phyloP scores from a whole-genome alignment of 2,329 filamentous ascomycete species.

The Penicillium sp. region DNA sequence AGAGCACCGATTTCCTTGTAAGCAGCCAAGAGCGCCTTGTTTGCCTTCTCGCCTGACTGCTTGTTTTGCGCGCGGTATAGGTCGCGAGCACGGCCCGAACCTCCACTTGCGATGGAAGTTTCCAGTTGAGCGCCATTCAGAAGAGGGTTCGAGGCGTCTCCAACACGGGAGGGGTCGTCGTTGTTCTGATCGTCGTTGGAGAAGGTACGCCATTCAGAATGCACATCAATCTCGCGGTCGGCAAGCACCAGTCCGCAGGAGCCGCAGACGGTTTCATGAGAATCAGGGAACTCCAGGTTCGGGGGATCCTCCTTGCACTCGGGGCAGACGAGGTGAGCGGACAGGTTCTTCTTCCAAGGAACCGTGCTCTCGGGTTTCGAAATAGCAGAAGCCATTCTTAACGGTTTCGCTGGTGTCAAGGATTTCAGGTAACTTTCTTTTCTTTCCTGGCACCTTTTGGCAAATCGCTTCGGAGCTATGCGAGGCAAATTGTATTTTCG shows the following conservation, averaged over 20 bases:
- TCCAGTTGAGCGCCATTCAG: conserved; percentile 86
- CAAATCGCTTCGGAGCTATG: conserved; percentile 44
- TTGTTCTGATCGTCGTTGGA: conserved; percentile 96
- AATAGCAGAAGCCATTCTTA: conserved; percentile 38
- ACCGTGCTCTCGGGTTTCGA: conserved; percentile 40
- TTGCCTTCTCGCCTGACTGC: conserved; percentile 73
- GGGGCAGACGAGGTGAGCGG: conserved; percentile 76
- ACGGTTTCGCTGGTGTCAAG: neutral
- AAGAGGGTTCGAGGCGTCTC: conserved; percentile 85
- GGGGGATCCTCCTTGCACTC: conserved; percentile 93
- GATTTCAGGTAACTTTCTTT: conserved; percentile 27
- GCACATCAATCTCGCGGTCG: conserved; percentile 87
- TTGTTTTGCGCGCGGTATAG: conserved; percentile 82
- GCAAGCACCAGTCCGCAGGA: conserved; percentile 88
- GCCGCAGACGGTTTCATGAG: conserved; percentile 86
- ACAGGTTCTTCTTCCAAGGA: conserved; percentile 77
- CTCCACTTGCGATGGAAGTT: conserved; percentile 80
- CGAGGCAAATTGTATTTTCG: conserved; percentile 46
- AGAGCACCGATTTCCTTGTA: conserved; percentile 84
- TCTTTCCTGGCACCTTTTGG: conserved; percentile 41
- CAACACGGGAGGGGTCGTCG: conserved; percentile 96
- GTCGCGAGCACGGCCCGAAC: conserved; percentile 67
- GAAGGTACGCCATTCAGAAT: conserved; percentile 98
- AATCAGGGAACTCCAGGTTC: conserved; percentile 88
- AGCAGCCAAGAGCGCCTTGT: conserved; percentile 74